phyloP scores from a whole-genome alignment of 768 basidiomycete species.

The Boletellus sp. region DNA sequence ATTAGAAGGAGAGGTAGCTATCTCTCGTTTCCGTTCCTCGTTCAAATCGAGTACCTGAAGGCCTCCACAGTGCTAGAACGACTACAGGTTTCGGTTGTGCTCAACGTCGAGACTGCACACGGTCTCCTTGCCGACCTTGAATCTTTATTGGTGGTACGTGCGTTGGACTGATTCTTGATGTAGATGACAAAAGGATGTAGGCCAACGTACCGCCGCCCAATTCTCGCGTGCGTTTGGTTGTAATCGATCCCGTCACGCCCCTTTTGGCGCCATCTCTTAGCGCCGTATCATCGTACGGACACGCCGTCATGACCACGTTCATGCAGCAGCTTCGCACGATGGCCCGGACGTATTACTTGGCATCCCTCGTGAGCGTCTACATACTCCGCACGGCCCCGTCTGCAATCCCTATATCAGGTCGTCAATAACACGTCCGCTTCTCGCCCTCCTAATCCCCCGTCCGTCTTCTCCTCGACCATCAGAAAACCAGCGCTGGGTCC shows the following conservation, averaged over 20 bases:
- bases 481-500: constrained; percentile 74
- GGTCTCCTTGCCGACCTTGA: constrained; percentile 46
- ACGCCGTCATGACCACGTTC: constrained; percentile 67
- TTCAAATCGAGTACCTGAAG: constrained; percentile 20
- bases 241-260: constrained; percentile 65
- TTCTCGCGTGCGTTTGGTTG: constrained; percentile 41
- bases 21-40: not conserved
- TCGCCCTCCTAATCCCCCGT: constrained; percentile 30
- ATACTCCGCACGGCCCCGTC: not conserved
- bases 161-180: not conserved
- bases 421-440: constrained; percentile 52
- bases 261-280: constrained; percentile 62
- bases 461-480: constrained; percentile 33
- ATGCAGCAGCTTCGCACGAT: constrained; percentile 60
- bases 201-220: constrained; percentile 1
- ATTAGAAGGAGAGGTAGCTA: constrained; percentile 26
- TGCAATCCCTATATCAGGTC: constrained; percentile 39
- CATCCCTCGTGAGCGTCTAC: constrained; percentile 49
- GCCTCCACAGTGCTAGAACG: constrained; percentile 44
- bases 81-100: constrained; percentile 54
- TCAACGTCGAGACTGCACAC: constrained; percentile 55
- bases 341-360: constrained; percentile 41
- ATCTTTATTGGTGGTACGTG: constrained; percentile 27
- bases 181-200: constrained; percentile 8
- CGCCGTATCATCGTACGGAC: constrained; percentile 67